Percentiles rank a stretch among this genome's conserved stretches.
Evolutionary conservation across 179 eudicot genomes (phyloP).

Genomic region (Beta macrorhiza): DNA sequence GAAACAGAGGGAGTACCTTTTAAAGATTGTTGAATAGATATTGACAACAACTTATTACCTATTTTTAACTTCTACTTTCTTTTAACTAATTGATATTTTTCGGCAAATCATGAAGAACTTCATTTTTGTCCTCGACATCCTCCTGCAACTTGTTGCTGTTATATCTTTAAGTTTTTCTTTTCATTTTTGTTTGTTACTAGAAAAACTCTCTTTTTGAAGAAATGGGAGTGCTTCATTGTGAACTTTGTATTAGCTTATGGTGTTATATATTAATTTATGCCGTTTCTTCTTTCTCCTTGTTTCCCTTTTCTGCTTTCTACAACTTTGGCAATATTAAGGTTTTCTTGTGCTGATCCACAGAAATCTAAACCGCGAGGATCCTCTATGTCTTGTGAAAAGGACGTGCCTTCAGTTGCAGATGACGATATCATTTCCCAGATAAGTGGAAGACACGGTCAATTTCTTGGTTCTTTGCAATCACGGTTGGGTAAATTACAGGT

Average conservation of each 20-base stretch:
- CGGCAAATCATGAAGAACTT: neutral
- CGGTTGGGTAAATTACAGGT: slow-evolving; percentile 92
- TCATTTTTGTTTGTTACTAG: neutral
- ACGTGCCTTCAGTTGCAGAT: slow-evolving; percentile 46
- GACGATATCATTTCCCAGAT: slow-evolving; percentile 63
- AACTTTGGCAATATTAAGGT: neutral
- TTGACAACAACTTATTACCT: too few species aligned
- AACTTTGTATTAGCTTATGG: neutral
- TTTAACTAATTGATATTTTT: neutral
- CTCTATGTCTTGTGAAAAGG: slow-evolving; percentile 45
- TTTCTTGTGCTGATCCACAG: slow-evolving; percentile 30
- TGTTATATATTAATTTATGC: slow-evolving; percentile 1
- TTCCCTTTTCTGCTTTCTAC: slow-evolving; percentile 10
- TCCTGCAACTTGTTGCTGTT: neutral
- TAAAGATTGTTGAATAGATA: too few species aligned
- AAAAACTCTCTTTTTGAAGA: neutral
- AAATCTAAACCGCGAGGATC: slow-evolving; percentile 42
- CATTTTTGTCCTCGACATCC: neutral
- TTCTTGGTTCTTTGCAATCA: slow-evolving; percentile 77
- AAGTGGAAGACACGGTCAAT: slow-evolving; percentile 68
- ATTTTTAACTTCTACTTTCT: too few species aligned
- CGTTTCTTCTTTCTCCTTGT: slow-evolving; percentile 10
- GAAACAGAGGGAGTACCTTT: too few species aligned
- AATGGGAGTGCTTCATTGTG: neutral
- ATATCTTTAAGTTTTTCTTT: neutral